phyloP scores from a whole-genome alignment of 371 early-diverging fungal species.

The Lichtheimia ornata region DNA sequence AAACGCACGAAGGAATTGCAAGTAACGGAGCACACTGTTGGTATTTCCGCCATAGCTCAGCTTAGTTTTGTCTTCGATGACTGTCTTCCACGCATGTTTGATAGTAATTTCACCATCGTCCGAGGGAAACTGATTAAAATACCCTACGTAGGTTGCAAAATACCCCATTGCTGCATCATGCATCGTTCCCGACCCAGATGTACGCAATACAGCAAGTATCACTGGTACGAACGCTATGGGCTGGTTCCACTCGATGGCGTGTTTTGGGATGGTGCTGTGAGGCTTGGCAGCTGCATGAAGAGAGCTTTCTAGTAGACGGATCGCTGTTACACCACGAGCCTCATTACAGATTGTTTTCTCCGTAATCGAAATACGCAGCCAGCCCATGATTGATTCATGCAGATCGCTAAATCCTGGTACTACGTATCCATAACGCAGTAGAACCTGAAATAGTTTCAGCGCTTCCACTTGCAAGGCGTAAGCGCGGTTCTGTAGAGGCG shows the following conservation, averaged over 20 bases:
- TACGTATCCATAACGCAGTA: constrained; percentile 53
- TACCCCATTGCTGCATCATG: constrained; percentile 45
- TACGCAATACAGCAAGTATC: constrained; percentile 25
- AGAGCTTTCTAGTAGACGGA: constrained; percentile 32
- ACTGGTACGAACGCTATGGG: constrained; percentile 48
- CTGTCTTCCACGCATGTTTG: constrained; percentile 9
- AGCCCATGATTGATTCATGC: constrained; percentile 43
- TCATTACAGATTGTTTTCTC: neutral
- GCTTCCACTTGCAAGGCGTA: constrained; percentile 52
- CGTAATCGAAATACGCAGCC: constrained; percentile 36
- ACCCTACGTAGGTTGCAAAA: constrained; percentile 49
- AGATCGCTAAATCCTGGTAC: constrained; percentile 44
- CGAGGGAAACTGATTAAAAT: constrained; percentile 40
- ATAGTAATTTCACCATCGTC: constrained; percentile 10
- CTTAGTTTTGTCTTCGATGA: neutral
- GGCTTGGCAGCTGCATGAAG: constrained; percentile 58
- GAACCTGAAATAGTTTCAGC: constrained; percentile 45
- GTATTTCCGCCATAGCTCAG: neutral
- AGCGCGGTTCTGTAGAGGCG: constrained; percentile 23
- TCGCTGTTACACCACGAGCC: constrained; percentile 24
- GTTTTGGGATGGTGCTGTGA: constrained; percentile 55
- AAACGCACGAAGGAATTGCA: constrained; percentile 15
- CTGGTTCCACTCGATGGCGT: constrained; percentile 63
- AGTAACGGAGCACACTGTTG: constrained; percentile 16
- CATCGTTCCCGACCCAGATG: neutral